Base-by-base conservation (phyloP, 441 rosid species). In the Eruca vesicaria region DNA sequence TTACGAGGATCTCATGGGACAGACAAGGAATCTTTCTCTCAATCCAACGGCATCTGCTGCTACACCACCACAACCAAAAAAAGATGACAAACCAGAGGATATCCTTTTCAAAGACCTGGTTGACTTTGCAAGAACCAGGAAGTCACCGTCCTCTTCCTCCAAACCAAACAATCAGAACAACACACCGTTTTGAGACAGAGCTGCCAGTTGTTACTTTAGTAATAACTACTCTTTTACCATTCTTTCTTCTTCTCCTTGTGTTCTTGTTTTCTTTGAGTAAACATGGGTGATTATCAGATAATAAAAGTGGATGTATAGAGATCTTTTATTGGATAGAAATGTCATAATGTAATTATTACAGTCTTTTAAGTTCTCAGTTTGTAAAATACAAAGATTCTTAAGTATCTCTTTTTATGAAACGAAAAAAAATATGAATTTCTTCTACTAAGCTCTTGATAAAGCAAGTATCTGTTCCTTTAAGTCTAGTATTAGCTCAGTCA, bases 101-200 rank as follows among this genome's bases (percentile, higher is more conserved):
- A 95, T 86, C 58, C 94, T 95, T 52, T 95, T 95, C 86, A 91
- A 93, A 78, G 99, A 95, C 81, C 85, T 95, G 60, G 85, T 95
- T 68, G 99, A 95, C 80, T 95, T 95, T 75, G 97, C 99, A 4
- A 95, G 86, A 85, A 84, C 95, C 80, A 95, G 93, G 85, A 82
- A 63, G 26, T 23, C 97, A 9, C 84, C 97, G 0, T 81, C 94
- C 14, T 69, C 91, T 55, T 77, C 87, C 78, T 74, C 82, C 68
- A 93, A 89, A 73, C 82, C 93, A 66, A 83, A 52, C 73, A 66
- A 20, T 66, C 58, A 77, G 76, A 84, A 81, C 78, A 78, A 7
- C 41, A 87, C 85, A 68, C 88, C 95, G 31, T 86, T 84, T 73
- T 91, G 82, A 92, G 80, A 20, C 69, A 21, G 18, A 66, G 32